Evolutionary conservation across 345 rosid species (phyloP), one percentile per base, ranked within the genome.

Genomic region (Carallia pectinifolia): DNA sequence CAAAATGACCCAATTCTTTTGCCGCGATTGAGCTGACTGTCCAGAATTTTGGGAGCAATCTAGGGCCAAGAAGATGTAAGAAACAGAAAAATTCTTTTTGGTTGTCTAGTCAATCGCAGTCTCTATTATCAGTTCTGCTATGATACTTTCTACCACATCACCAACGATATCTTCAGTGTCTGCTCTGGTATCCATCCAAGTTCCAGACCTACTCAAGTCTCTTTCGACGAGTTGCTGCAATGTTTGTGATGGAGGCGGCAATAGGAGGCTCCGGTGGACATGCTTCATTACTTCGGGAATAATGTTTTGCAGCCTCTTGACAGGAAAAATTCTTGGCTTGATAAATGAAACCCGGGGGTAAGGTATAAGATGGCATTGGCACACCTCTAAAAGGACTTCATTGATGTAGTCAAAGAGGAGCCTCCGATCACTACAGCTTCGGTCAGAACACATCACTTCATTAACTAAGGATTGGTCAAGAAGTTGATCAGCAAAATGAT

Each of bases 311-410:
- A 66, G 61, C 4, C 71, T 53, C 40, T 66, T 59, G n/a, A 70
- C 12, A 2, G 65, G 76, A 70, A 36, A 67, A 29, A 70, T 61
- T 47, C 68, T 74, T 10, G 75, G 80, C 54, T 79, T 74, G 34
- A 76, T 61, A 12, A 82, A 65, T 67, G 86, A 71, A 55, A 58
- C 17, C 79, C 87, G 75, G 10, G 86, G 87, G 52, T 81, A 79
- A 71, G 63, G 77, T 76, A 78, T 75, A 15, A 74, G 71, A 68
- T 83, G 63, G 68, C 75, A 68, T 58, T 61, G 68, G 63, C 59
- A 62, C 10, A 79, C 70, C 76, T 85, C 88, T 65, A 75, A 70
- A 64, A 92, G 83, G 54, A 90, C 79, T 79, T 90, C 96, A 56
- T 81, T 83, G 0, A 84, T 63, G 70, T 81, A 85, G 67, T 83